Percentiles rank a stretch among this genome's conserved stretches.
phyloP scores from a whole-genome alignment of 164 flowering plant genomes.

The Euptelea pleiosperma region DNA sequence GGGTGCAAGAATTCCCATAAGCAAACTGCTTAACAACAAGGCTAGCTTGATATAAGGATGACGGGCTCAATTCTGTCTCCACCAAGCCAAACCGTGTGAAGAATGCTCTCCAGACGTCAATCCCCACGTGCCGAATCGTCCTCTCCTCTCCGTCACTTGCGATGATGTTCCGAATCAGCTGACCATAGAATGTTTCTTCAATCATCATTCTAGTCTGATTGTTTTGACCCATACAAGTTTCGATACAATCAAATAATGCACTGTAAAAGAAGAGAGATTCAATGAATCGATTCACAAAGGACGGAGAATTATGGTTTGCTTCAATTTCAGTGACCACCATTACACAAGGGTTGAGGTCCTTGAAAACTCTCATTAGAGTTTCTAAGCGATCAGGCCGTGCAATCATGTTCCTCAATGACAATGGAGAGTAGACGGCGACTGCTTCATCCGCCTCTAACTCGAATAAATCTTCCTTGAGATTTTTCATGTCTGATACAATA shows the following conservation, averaged over 20 bases:
- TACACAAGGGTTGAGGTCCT: slow-evolving; percentile 36
- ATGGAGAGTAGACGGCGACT: slow-evolving; percentile 30
- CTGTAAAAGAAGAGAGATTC: slow-evolving; percentile 52
- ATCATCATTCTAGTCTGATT: slow-evolving; percentile 21
- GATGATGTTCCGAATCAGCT: slow-evolving; percentile 40
- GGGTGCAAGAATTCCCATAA: slow-evolving; percentile 32
- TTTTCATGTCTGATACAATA: slow-evolving; percentile 31
- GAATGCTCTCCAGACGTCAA: slow-evolving; percentile 48
- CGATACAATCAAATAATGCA: slow-evolving; percentile 46
- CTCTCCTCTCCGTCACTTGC: slow-evolving; percentile 51
- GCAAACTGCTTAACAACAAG: slow-evolving; percentile 30
- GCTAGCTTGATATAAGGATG: slow-evolving; percentile 40
- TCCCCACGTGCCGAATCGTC: slow-evolving; percentile 31
- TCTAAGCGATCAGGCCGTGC: slow-evolving; percentile 13
- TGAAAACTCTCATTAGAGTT: slow-evolving; percentile 37
- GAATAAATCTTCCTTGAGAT: slow-evolving; percentile 35
- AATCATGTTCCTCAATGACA: slow-evolving; percentile 25
- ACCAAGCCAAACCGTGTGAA: slow-evolving; percentile 42
- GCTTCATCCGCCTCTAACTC: slow-evolving; percentile 41
- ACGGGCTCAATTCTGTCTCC: slow-evolving; percentile 39
- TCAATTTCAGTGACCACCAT: slow-evolving; percentile 51
- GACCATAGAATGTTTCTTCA: slow-evolving; percentile 27
- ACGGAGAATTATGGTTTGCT: slow-evolving; percentile 45
- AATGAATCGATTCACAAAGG: slow-evolving; percentile 42
- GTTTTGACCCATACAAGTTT: slow-evolving; percentile 30